Conservation (phyloP, 31 red algal genomes). For the Endocladia muricata region DNA sequence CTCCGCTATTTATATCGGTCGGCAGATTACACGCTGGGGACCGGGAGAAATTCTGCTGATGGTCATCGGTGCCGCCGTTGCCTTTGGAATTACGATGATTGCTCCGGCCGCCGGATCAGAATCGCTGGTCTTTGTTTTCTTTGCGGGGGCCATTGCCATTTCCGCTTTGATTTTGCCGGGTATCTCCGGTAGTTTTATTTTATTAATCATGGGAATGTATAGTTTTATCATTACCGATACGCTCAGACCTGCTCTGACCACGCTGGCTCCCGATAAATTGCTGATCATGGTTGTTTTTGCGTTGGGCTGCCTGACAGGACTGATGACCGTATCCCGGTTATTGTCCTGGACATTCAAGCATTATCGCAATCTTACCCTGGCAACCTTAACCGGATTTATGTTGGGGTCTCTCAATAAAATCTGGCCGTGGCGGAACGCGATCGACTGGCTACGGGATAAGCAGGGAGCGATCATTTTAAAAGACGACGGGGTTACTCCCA, state of each 20-base stretch:
- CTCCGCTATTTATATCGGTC: background rate
- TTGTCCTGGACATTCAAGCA: background rate
- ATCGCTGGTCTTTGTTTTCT: background rate
- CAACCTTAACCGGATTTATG: background rate
- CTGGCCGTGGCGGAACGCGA: background rate
- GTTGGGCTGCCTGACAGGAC: background rate
- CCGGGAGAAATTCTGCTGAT: background rate
- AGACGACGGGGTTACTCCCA: no score
- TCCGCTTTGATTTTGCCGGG: constrained; percentile 17
- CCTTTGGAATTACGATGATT: background rate
- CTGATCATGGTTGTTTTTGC: background rate
- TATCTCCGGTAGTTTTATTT: background rate
- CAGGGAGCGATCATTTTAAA: background rate
- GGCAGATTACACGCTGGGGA: background rate
- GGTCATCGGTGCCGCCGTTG: background rate
- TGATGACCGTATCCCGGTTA: background rate
- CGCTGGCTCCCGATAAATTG: background rate
- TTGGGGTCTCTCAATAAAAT: constrained; percentile 2
- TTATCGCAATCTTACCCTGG: background rate
- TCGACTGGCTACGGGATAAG: background rate
- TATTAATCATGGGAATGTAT: background rate
- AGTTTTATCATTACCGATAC: no score
- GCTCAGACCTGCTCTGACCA: no score
- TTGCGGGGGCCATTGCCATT: constrained; percentile 6
- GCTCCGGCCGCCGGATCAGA: background rate